These are phyloP conservation scores for Ceratobasidium sp. DNA, from an alignment of 1,284 basidiomycete genomes.

Conservation along the genomic window DNA sequence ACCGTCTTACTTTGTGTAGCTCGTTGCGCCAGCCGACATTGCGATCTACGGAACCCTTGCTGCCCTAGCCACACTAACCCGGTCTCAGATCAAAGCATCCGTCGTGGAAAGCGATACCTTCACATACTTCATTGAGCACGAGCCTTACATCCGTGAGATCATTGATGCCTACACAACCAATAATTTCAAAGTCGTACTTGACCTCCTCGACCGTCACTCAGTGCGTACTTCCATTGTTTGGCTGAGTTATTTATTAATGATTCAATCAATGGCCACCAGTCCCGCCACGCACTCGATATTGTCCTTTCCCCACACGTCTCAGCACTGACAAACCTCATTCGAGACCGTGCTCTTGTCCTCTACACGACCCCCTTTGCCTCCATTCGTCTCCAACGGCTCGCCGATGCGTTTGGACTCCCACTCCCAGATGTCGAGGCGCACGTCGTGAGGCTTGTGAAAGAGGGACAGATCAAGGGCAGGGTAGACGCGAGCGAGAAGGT, in stretches of 20 bases:
- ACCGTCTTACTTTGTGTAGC: conserved; percentile 58
- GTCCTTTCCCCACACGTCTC: conserved; percentile 77
- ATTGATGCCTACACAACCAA: conserved; percentile 85
- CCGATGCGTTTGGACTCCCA: conserved; percentile 84
- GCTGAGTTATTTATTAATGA: conserved; percentile 7
- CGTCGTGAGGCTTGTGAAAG: conserved; percentile 80
- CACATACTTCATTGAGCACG: conserved; percentile 83
- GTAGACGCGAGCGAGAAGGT: conserved; percentile 87
- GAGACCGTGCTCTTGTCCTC: conserved; percentile 79
- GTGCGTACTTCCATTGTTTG: conserved; percentile 61
- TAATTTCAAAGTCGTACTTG: conserved; percentile 83
- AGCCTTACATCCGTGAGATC: conserved; percentile 85
- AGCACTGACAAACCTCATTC: conserved; percentile 72
- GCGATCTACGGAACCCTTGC: conserved; percentile 87
- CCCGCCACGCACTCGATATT: conserved; percentile 80
- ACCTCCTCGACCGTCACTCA: conserved; percentile 77
- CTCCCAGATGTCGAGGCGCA: conserved; percentile 76
- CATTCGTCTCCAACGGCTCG: conserved; percentile 84
- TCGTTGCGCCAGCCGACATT: conserved; percentile 82
- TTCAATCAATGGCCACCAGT: conserved; percentile 58
- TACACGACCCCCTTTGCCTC: conserved; percentile 89
- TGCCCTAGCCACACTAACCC: conserved; percentile 79
- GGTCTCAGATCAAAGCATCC: conserved; percentile 74
- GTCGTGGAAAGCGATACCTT: conserved; percentile 80
- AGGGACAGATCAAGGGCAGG: conserved; percentile 79